Evolutionary conservation across 345 rosid species (phyloP).

Genomic region (Lumnitzera racemosa): DNA sequence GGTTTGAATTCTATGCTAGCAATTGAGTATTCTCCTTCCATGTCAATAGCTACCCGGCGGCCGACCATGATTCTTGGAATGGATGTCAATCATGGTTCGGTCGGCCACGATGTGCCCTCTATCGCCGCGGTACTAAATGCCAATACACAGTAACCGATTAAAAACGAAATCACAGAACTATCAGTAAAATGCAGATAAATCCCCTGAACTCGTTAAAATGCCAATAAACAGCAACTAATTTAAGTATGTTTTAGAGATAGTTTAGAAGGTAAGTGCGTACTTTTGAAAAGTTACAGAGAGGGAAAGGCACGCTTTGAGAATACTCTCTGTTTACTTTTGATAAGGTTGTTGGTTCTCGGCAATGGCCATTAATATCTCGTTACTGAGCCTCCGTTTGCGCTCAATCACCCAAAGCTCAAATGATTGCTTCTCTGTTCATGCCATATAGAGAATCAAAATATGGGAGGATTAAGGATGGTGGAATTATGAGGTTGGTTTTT

Average conservation of each 20-base stretch:
- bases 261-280: too few relatives aligned
- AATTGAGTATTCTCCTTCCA: constrained; percentile 54
- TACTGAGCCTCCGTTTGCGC: constrained; percentile 45
- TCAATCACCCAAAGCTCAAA: constrained; percentile 37
- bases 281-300: too few relatives aligned
- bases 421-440: constrained; percentile 39
- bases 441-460: background rate
- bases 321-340: too few relatives aligned
- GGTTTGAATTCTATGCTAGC: constrained; percentile 71
- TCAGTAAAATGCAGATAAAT: too few relatives aligned
- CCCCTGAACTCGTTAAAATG: too few relatives aligned
- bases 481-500: constrained; percentile 25
- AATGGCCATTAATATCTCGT: constrained; percentile 43
- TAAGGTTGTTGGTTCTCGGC: constrained; percentile 42
- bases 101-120: constrained; percentile 79
- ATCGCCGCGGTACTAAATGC: constrained; percentile 64
- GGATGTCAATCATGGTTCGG: constrained; percentile 97
- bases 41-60: constrained; percentile 53
- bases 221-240: too few relatives aligned
- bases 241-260: too few relatives aligned
- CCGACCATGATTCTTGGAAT: constrained; percentile 90
- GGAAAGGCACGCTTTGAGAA: too few relatives aligned
- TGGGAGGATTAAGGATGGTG: constrained; percentile 28
- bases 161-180: too few relatives aligned
- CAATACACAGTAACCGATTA: too few relatives aligned